Percentiles rank a stretch among this genome's conserved stretches.
Conservation (phyloP, 768 basidiomycete genomes). For the Neoboletus magnificus region DNA sequence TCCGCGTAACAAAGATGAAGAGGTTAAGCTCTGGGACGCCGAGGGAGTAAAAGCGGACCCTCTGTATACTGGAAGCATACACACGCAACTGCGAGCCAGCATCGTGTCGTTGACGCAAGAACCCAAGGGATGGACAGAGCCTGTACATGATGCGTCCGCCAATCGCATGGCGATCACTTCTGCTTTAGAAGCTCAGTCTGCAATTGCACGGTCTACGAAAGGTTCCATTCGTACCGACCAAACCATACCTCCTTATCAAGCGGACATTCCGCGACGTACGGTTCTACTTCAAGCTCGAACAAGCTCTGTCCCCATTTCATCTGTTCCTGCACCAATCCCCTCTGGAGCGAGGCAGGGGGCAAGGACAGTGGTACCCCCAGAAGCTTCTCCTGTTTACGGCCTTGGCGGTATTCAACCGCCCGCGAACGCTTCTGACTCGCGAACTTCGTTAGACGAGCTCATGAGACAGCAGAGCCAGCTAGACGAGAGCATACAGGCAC, state of each 20-base stretch:
- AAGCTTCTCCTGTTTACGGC: constrained; percentile 45
- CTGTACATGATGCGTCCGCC: constrained; percentile 3
- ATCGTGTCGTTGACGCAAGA: constrained; percentile 4
- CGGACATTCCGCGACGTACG: neutral
- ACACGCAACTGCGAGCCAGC: neutral
- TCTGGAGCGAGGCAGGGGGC: neutral
- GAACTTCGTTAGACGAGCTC: constrained; percentile 47
- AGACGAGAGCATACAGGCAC: constrained; percentile 59
- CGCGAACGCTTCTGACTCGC: constrained; percentile 14
- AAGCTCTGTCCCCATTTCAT: neutral
- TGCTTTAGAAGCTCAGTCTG: constrained; percentile 8
- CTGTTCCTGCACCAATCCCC: neutral
- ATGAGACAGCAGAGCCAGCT: constrained; percentile 61
- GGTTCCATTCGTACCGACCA: constrained; percentile 4
- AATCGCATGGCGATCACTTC: constrained; percentile 3
- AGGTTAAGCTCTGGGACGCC: constrained; percentile 33
- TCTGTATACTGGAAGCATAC: neutral
- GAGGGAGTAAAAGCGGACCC: constrained; percentile 26
- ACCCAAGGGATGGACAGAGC: constrained; percentile 5
- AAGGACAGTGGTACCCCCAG: neutral
- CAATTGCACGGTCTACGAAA: constrained; percentile 3
- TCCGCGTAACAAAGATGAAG: constrained; percentile 23
- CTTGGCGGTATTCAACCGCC: constrained; percentile 34
- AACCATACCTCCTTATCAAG: neutral
- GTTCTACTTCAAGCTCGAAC: constrained; percentile 3